Evolutionary conservation across 1,284 basidiomycete species (phyloP).

Genomic region (Tilletia walkeri): DNA sequence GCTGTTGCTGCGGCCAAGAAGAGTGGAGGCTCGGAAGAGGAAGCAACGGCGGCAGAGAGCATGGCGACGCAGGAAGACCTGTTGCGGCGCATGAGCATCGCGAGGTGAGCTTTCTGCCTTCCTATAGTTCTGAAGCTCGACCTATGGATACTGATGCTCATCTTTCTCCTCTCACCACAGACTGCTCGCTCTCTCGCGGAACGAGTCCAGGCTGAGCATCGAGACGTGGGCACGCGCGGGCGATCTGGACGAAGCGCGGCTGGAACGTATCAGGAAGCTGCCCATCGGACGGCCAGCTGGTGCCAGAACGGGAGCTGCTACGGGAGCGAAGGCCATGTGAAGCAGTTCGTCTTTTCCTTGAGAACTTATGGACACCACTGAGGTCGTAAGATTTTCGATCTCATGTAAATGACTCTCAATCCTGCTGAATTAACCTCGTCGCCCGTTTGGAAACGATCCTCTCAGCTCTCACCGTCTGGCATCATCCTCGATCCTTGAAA

Average conservation of each 20-base stretch:
- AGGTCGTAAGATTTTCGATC: no score
- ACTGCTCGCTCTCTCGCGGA: slow-evolving; percentile 35
- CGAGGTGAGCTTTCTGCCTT: slow-evolving; percentile 17
- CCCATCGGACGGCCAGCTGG: slow-evolving; percentile 1
- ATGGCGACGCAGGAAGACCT: slow-evolving; percentile 39
- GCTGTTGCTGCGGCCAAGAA: slow-evolving; percentile 20
- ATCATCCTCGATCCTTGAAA: no score
- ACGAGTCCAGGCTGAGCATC: slow-evolving; percentile 28
- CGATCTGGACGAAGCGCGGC: slow-evolving; percentile 29
- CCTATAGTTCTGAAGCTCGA: no score
- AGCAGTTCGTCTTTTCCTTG: not conserved
- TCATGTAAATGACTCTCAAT: no score
- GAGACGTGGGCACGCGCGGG: slow-evolving; percentile 35
- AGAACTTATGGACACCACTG: not conserved
- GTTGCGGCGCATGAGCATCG: slow-evolving; percentile 38
- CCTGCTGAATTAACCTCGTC: no score
- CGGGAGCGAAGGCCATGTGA: not conserved
- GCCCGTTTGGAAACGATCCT: no score
- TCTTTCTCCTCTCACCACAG: slow-evolving; percentile 9
- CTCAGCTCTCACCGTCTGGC: no score
- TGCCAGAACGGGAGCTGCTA: not conserved
- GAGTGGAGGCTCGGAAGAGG: slow-evolving; percentile 19
- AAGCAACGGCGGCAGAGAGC: slow-evolving; percentile 18
- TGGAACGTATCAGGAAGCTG: not conserved
- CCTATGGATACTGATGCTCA: no score